Base-by-base conservation (phyloP, 2,329 filamentous ascomycete species). In the Aspergillus cejpii region DNA sequence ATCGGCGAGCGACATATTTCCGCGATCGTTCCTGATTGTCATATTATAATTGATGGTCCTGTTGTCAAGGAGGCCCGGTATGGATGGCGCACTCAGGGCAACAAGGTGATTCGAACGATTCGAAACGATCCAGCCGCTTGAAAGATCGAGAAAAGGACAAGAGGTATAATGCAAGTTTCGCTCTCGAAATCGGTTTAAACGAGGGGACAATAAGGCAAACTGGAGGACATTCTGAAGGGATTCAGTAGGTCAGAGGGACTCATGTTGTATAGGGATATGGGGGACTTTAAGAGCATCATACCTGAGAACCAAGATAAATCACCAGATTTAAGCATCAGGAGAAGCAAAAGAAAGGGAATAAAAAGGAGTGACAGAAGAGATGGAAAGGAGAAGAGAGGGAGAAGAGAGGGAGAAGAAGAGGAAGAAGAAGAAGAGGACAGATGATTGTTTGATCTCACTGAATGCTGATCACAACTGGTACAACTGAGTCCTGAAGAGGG, bases 1-100 rank as follows among this genome's bases (percentile, higher is more conserved):
- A 14, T 57, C 42, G 15, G 40, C 20, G 26, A 43, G 40, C 40
- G 48, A 47, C 54, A 58, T 58, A 17, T n/a, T 33, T 37, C 26
- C 20, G 17, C 7, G 20, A n/a, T 8, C 6, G 27, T 36, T 27
- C 20, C n/a, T 36, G n/a, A 11, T 10, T 11, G 26, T 8, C 3
- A 28, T 24, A 24, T 28, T 24, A 24, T 24, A 5, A 8, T 24
- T 4, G 23, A 24, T 5, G 4, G 8, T 24, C 23, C 23, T n/a
- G n/a, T n/a, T n/a, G n/a, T n/a, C n/a, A n/a, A n/a, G n/a, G n/a
- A n/a, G n/a, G 23, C 23, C 5, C 23, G 8, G 8, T 24, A 8
- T 4, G 23, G 23, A 24, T 24, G 23, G 23, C 15, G 14, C 14
- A 34, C 15, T 19, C 31, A 34, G 31, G 11, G 14, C 6, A 15